phyloP scores from a whole-genome alignment of 345 rosid genomes.

The Dovyalis caffra region DNA sequence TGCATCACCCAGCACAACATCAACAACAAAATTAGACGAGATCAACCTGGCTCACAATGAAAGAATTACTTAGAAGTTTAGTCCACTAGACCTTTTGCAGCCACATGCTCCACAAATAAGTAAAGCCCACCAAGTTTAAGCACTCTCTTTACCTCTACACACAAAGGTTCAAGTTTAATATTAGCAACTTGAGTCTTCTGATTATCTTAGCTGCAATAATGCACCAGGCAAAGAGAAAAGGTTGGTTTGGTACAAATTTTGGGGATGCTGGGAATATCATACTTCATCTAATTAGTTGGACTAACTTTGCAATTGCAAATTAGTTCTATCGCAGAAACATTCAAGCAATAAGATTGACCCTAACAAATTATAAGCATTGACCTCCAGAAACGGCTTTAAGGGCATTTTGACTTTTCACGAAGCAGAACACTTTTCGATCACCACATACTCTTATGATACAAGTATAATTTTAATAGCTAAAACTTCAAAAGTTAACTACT shows the following conservation, averaged over 20 bases:
- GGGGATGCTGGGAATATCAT: no score
- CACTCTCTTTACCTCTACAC: conserved; percentile 70
- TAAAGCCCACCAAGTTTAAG: conserved; percentile 77
- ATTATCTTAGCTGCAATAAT: no score
- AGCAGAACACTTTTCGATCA: background rate
- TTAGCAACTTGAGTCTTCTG: no score
- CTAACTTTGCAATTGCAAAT: background rate
- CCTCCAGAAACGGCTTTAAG: background rate
- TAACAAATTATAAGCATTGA: no score
- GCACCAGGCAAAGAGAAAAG: background rate
- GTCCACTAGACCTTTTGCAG: conserved; percentile 60
- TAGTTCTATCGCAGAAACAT: background rate
- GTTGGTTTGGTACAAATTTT: background rate
- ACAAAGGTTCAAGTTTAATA: background rate
- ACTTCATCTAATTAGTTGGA: no score
- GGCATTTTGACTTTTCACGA: background rate
- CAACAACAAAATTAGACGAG: background rate
- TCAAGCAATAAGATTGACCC: background rate
- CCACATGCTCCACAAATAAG: conserved; percentile 83
- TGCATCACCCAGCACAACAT: conserved; percentile 22
- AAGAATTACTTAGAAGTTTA: background rate
- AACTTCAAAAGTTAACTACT: background rate
- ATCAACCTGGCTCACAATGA: background rate
- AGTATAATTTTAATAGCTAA: no score
- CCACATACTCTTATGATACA: no score